Base-by-base conservation (phyloP, 2,329 filamentous ascomycete species). In the Cyphellophora attinorum region DNA sequence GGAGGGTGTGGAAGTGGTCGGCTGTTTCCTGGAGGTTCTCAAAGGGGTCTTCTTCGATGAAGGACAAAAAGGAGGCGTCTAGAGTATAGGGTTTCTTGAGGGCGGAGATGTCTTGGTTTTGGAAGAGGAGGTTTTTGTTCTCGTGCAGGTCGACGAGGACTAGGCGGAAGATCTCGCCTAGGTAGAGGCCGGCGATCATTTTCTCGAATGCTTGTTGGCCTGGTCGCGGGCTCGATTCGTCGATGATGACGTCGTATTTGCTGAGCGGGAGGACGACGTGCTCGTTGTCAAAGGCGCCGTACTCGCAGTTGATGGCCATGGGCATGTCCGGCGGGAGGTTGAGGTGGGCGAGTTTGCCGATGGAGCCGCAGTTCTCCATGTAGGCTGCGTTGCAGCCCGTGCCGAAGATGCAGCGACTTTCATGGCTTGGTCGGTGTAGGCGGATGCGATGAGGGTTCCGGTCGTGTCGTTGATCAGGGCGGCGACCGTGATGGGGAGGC, bases 371-470 rank as follows among this genome's bases (percentile, higher is more conserved):
- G 53, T 93, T 65, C 62, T 98, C 91, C 82, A 98, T 93, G 67
- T 98, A 98, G 25, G 91, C 91, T 27, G 89, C 91, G 54, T 98
- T 98, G 66, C 91, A 95, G 40, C 91, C 91, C 10, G 91, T 98
- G 51, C 91, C 91, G 53, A 98, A 98, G 56, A 98, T 98, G 62
- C 89, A 95, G 37, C 91, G 91, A 52, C 96, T 91, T 79, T 86
- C 75, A 95, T 93, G 49, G 79, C 76, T 29, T 79, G 67, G 56
- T 98, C 88, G n/a, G 89, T 96, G 64, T 98, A 98, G 18, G 85
- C 81, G 16, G 89, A 96, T 41, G 91, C 91, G 53, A 98, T 93
- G 52, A 98, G 68, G 19, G 91, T 98, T 51, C 91, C 91, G 12
- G 89, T 96, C 31, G 91, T 98, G 59, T 98, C 91, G 59, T 98